These are phyloP conservation scores for Fusarium acutatum DNA, from an alignment of 2,329 filamentous ascomycete species.

Conservation along the genomic window DNA sequence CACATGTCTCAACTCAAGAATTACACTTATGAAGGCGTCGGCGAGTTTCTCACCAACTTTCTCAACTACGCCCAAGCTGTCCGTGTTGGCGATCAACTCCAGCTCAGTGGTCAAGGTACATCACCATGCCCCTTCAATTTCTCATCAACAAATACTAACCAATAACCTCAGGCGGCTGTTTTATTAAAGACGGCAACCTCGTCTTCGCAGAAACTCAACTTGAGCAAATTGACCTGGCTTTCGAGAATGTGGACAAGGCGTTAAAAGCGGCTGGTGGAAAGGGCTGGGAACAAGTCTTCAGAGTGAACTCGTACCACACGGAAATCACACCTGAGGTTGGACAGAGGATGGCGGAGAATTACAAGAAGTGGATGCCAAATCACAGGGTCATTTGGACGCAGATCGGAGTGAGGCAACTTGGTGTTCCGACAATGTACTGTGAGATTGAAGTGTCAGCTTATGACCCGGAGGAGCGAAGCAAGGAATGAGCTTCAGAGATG, in stretches of 20 bases:
- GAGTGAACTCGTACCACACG: conserved; percentile 55
- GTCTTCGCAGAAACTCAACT: conserved; percentile 48
- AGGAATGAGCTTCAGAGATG: background rate
- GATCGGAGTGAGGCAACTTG: conserved; percentile 59
- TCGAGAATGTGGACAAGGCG: conserved; percentile 61
- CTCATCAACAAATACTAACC: background rate
- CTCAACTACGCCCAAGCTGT: conserved; percentile 58
- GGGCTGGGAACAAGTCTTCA: conserved; percentile 62
- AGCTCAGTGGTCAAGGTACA: conserved; percentile 57
- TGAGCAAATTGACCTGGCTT: conserved; percentile 58
- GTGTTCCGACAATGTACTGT: conserved; percentile 57
- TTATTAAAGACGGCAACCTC: conserved; percentile 33
- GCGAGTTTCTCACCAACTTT: conserved; percentile 41
- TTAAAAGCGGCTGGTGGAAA: conserved; percentile 61
- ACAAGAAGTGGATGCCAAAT: conserved; percentile 58
- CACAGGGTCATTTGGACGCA: conserved; percentile 62
- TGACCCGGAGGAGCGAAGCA: conserved; percentile 19
- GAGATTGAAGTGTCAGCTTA: conserved; percentile 63
- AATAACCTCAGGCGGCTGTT: conserved; percentile 42
- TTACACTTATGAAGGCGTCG: conserved; percentile 41
- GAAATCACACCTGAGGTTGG: conserved; percentile 50
- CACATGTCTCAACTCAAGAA: conserved; percentile 45
- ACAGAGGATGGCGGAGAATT: conserved; percentile 52
- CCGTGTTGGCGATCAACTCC: conserved; percentile 57
- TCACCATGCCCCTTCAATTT: background rate